Evolutionary conservation across 306 rosid genomes (phyloP).

Genomic region (Sicyos edulis): DNA sequence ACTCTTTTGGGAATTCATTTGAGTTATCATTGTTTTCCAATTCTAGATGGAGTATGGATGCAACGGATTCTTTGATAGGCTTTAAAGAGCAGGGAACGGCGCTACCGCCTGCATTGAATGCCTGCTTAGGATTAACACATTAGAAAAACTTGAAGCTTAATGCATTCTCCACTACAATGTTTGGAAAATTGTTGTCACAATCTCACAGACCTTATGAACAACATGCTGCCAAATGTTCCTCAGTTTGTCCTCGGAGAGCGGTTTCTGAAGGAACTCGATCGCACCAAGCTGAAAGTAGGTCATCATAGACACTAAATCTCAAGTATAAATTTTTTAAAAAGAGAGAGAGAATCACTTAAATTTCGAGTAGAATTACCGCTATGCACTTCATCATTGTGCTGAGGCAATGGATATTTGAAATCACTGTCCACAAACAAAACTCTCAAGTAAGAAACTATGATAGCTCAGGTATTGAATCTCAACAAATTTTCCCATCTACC

Average conservation of each 20-base stretch:
- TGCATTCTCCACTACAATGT: neutral
- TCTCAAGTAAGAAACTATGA: conserved; percentile 16
- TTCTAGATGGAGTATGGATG: conserved; percentile 45
- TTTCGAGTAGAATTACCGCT: conserved; percentile 40
- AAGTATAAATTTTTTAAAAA: too few species aligned
- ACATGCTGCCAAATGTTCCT: conserved; percentile 99
- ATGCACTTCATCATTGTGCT: conserved; percentile 95
- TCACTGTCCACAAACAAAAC: conserved; percentile 48
- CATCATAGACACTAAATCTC: neutral
- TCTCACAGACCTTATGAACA: conserved; percentile 78
- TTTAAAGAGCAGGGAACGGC: conserved; percentile 41
- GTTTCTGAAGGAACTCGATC: conserved; percentile 80
- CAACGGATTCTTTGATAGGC: conserved; percentile 61
- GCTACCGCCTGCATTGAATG: conserved; percentile 63
- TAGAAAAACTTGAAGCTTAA: conserved; percentile 25
- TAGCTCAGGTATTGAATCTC: neutral
- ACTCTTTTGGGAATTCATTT: conserved; percentile 31
- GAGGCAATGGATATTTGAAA: conserved; percentile 67
- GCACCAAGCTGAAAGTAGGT: conserved; percentile 73
- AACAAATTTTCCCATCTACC: neutral
- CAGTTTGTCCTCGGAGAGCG: conserved; percentile 84
- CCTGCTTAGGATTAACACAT: conserved; percentile 53
- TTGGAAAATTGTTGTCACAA: neutral
- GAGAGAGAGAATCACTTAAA: neutral
- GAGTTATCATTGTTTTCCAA: conserved; percentile 32